These are phyloP conservation scores for Borovskyia barvae DNA, from an alignment of 208 protist genomes.

Conservation along the genomic window DNA sequence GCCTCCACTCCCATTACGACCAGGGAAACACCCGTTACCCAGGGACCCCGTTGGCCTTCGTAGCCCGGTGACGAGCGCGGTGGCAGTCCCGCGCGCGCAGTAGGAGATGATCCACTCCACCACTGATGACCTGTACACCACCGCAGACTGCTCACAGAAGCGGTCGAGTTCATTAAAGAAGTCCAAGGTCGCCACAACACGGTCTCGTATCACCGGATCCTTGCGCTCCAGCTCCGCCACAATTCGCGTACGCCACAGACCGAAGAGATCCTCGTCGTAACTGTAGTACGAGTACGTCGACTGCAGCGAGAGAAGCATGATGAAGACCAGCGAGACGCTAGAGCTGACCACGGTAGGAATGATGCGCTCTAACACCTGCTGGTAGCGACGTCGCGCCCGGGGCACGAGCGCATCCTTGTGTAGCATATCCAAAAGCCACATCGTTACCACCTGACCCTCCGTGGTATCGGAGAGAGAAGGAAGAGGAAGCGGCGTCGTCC, in stretches of 20 bases:
- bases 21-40: too few relatives aligned
- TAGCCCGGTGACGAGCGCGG: not conserved
- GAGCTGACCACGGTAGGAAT: slow-evolving; percentile 27
- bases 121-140: slow-evolving; percentile 4
- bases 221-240: slow-evolving; percentile 23
- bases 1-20: not conserved
- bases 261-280: slow-evolving; percentile 39
- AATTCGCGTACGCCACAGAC: slow-evolving; percentile 32
- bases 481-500: not conserved
- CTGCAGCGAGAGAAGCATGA: slow-evolving; percentile 37
- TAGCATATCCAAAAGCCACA: slow-evolving; percentile 52
- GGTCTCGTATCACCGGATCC: slow-evolving; percentile 7
- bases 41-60: not conserved
- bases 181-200: slow-evolving; percentile 32
- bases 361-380: slow-evolving; percentile 28
- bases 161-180: slow-evolving; percentile 32
- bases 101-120: slow-evolving; percentile 33
- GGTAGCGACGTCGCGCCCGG: slow-evolving; percentile 20
- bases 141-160: slow-evolving; percentile 28
- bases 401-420: slow-evolving; percentile 25
- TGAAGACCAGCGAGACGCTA: slow-evolving; percentile 29
- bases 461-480: slow-evolving; percentile 21
- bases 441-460: slow-evolving; percentile 33
- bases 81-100: slow-evolving; percentile 4
- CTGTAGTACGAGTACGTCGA: slow-evolving; percentile 23